Base-by-base conservation (phyloP, 495 filamentous ascomycete species). In the Aspergillus diversus region DNA sequence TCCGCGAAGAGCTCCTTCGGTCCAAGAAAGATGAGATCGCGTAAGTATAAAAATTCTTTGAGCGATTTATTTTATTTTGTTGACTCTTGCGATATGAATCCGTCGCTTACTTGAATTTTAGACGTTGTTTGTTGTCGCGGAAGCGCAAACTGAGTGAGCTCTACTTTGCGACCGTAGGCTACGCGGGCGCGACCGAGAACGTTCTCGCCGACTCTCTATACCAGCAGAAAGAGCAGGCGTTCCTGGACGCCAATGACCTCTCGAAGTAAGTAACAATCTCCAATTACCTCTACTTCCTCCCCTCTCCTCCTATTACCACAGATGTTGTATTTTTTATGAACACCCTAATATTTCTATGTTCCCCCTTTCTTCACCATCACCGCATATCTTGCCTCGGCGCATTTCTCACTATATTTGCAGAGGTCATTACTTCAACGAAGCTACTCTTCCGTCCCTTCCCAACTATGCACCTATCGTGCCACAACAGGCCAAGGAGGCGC, bases 121-220 rank as follows among this genome's bases (percentile, higher is more conserved):
- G 90, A 82, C 85, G 83, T 81, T 89, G 88, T 83, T 83, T 87
- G 80, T 77, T 75, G 78, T 89, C 89, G 79, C 89, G 90, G 71
- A 91, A 92, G 83, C 87, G 89, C 74, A 93, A 93, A 78, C 80
- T 96, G 71, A 87, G 86, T 68, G 89, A 92, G 79, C 84, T 96
- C 68, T 93, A 88, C 80, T 78, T 76, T 76, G 78, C 80, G 71
- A 84, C 82, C 71, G 77, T 83, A 66, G 73, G 74, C 60, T 74
- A 76, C 66, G 73, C 73, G 69, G 76, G 76, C 76, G 77, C 77
- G 73, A 78, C 78, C 73, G 87, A 86, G 65, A 73, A 76, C 74
- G 76, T 78, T 61, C 65, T 81, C 52, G 77, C 77, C 69, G 85
- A 90, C 68, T 76, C 80, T 62, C 81, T 80, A 62, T 77, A 77